phyloP scores from a whole-genome alignment of 1,139 yeast genomes.

The Pneumocystis jirovecii region DNA sequence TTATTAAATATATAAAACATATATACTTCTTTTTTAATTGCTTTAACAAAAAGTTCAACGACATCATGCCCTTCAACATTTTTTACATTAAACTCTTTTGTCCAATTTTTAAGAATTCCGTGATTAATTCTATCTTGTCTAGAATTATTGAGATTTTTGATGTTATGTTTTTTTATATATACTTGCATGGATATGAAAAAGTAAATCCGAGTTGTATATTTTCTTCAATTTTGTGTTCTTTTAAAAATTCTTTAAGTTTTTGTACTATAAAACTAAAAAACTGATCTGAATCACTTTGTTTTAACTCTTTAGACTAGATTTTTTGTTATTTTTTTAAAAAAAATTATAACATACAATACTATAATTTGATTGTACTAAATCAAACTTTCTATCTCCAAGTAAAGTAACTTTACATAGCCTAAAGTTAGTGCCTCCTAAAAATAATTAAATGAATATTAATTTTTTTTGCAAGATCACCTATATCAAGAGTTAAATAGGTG shows the following conservation, averaged over 20 bases:
- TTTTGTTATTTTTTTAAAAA: background rate
- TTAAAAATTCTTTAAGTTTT: slow-evolving; percentile 50
- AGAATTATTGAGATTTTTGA: background rate
- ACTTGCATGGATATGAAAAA: slow-evolving; percentile 70
- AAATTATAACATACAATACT: slow-evolving; percentile 35
- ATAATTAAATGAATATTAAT: too few species aligned
- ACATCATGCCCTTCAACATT: slow-evolving; percentile 93
- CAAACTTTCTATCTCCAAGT: slow-evolving; percentile 67
- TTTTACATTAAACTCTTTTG: slow-evolving; percentile 90
- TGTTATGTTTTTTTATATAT: background rate
- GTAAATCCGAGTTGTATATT: slow-evolving; percentile 83
- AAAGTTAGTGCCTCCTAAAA: slow-evolving; percentile 53
- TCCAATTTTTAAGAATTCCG: slow-evolving; percentile 91
- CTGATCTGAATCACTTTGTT: slow-evolving; percentile 63
- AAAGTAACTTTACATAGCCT: slow-evolving; percentile 74
- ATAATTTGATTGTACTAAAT: slow-evolving; percentile 42
- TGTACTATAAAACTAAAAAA: slow-evolving; percentile 79
- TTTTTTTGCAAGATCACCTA: slow-evolving; percentile 25
- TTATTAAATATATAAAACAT: background rate
- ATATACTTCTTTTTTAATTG: slow-evolving; percentile 35
- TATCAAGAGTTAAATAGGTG: slow-evolving; percentile 77
- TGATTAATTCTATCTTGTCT: slow-evolving; percentile 68
- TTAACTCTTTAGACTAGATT: slow-evolving; percentile 33
- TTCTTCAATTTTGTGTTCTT: slow-evolving; percentile 29
- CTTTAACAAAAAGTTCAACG: slow-evolving; percentile 73